phyloP scores from a whole-genome alignment of 2,329 filamentous ascomycete species.

The Diaporthe nobilis region DNA sequence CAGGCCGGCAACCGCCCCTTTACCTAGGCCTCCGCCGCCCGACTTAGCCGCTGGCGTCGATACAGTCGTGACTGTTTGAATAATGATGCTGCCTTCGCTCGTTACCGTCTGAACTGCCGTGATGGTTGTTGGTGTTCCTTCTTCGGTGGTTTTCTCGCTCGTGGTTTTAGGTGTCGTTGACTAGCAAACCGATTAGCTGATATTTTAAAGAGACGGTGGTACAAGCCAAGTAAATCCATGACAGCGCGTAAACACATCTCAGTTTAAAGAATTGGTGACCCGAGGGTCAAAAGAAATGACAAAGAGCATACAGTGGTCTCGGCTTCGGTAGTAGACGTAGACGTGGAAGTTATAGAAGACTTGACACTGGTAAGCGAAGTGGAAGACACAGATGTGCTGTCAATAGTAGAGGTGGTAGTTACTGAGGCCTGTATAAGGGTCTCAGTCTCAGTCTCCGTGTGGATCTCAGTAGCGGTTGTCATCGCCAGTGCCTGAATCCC shows the following conservation, averaged over 20 bases:
- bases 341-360: constrained; percentile 38
- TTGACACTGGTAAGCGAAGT: constrained; percentile 42
- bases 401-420: constrained; percentile 47
- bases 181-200: constrained; percentile 38
- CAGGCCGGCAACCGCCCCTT: constrained; percentile 66
- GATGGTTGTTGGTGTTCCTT: constrained; percentile 48
- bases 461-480: constrained; percentile 39
- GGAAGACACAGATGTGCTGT: constrained; percentile 50
- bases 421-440: constrained; percentile 55
- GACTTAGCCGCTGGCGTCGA: constrained; percentile 54
- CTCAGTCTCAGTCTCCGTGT: constrained; percentile 49
- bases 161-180: constrained; percentile 45
- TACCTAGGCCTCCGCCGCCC: constrained; percentile 53
- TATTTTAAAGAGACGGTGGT: not conserved
- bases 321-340: constrained; percentile 32
- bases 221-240: constrained; percentile 1
- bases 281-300: constrained; percentile 3
- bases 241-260: not conserved
- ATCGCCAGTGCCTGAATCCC: constrained; percentile 47
- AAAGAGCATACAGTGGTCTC: constrained; percentile 34
- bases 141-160: constrained; percentile 47
- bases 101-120: constrained; percentile 67
- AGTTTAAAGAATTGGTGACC: not conserved
- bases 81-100: constrained; percentile 61
- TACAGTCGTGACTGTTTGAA: constrained; percentile 67